phyloP scores from a whole-genome alignment of 108 stramenopile genomes.

The Nitzschia sp. region DNA sequence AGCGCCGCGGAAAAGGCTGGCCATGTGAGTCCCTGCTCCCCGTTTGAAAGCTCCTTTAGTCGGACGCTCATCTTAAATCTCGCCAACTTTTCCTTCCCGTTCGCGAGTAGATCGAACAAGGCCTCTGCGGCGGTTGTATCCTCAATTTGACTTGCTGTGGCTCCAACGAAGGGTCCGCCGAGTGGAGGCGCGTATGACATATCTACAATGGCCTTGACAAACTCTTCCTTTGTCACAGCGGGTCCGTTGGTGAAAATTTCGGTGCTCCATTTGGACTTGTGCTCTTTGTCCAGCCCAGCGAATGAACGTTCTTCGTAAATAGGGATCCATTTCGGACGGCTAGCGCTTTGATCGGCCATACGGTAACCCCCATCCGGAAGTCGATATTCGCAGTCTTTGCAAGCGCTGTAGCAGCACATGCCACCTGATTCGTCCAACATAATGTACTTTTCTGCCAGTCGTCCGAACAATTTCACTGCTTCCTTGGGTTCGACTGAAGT shows the following conservation, averaged over 20 bases:
- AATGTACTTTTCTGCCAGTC: conserved; percentile 87
- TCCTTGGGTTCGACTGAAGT: conserved; percentile 67
- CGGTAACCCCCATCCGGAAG: conserved; percentile 81
- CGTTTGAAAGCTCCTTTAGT: conserved; percentile 64
- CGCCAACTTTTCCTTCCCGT: conserved; percentile 71
- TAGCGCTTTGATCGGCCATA: conserved; percentile 81
- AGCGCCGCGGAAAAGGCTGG: conserved; percentile 60
- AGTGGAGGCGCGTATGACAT: conserved; percentile 69
- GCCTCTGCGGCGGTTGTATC: conserved; percentile 47
- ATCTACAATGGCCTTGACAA: conserved; percentile 48
- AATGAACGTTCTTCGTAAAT: conserved; percentile 66
- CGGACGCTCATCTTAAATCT: conserved; percentile 63
- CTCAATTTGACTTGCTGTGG: conserved; percentile 58
- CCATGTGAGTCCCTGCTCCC: conserved; percentile 79
- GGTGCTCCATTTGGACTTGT: conserved; percentile 72
- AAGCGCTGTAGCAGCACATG: conserved; percentile 85
- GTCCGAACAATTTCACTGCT: conserved; percentile 79
- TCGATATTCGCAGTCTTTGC: conserved; percentile 70
- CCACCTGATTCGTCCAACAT: conserved; percentile 79
- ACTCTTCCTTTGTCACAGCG: conserved; percentile 67
- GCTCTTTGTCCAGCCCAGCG: conserved; percentile 65
- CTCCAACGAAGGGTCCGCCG: conserved; percentile 74
- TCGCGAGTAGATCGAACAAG: conserved; percentile 69
- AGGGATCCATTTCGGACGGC: conserved; percentile 87
- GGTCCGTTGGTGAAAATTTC: conserved; percentile 65